These are phyloP conservation scores for Plasmodium knowlesi DNA, from an alignment of 169 alveolate genomes.

Conservation along the genomic window DNA sequence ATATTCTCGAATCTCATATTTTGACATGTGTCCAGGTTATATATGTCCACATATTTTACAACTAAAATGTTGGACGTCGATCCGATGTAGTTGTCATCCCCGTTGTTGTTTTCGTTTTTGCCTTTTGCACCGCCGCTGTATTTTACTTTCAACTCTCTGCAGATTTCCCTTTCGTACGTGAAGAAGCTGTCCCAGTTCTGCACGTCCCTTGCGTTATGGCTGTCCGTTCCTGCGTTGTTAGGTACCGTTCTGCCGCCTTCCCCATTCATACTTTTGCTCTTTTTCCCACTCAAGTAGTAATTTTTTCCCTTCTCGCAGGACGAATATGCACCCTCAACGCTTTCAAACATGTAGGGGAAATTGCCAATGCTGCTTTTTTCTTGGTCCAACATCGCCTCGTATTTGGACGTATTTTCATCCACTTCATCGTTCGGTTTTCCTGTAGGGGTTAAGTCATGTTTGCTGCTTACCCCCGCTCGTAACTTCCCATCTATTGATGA, in stretches of 20 bases:
- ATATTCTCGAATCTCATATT: constrained; percentile 31
- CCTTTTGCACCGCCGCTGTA: not conserved
- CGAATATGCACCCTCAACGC: not conserved
- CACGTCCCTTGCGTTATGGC: not conserved
- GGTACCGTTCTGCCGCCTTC: not conserved
- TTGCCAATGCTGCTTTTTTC: constrained; percentile 5
- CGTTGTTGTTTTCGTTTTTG: not conserved
- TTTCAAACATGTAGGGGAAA: constrained; percentile 2
- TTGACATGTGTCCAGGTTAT: constrained; percentile 6
- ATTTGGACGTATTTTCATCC: not conserved
- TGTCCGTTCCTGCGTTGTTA: not conserved
- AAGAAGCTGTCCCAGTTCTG: constrained; percentile 63
- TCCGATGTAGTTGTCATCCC: not conserved
- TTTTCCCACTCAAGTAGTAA: not conserved
- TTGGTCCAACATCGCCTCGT: not conserved
- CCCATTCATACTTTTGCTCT: not conserved
- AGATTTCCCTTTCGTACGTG: constrained; percentile 33
- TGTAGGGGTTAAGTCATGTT: not conserved
- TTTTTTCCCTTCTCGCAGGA: not conserved
- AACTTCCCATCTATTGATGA: not conserved
- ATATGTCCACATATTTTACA: constrained; percentile 42
- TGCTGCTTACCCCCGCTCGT: not conserved
- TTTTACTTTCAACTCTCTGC: constrained; percentile 43
- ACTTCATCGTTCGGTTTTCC: not conserved
- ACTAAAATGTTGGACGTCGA: constrained; percentile 33